These are phyloP conservation scores for Globisporangium spinosum DNA, from an alignment of 352 stramenopile species.

Conservation along the genomic window DNA sequence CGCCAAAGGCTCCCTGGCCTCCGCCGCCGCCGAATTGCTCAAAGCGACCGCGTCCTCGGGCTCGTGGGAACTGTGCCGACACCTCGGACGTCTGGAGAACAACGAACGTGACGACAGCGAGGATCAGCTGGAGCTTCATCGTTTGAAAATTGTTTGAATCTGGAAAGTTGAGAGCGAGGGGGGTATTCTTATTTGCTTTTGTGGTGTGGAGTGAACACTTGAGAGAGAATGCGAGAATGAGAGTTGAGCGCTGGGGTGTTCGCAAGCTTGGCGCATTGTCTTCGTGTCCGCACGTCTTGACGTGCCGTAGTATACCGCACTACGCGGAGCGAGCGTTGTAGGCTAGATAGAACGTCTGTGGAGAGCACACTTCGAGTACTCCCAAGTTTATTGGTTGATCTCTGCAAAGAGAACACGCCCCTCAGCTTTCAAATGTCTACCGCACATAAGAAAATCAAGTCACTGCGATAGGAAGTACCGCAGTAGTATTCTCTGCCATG, in stretches of 20 bases:
- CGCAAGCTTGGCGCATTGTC: background rate
- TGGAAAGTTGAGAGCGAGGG: no score
- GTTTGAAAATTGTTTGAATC: background rate
- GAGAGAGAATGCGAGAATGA: background rate
- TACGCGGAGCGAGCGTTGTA: no score
- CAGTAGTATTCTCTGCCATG: no score
- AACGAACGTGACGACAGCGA: background rate
- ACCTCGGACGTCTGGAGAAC: background rate
- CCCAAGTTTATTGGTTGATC: no score
- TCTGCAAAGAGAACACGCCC: no score
- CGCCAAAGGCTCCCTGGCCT: no score
- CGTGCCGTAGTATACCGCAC: background rate
- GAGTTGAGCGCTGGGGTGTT: background rate
- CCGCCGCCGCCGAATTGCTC: background rate
- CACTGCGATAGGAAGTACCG: no score
- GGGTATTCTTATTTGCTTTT: background rate
- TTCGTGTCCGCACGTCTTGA: background rate
- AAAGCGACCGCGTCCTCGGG: background rate
- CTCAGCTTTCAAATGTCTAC: no score
- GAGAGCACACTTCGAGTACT: no score
- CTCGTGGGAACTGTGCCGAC: background rate
- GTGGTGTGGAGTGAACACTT: background rate
- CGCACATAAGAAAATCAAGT: no score
- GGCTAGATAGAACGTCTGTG: no score
- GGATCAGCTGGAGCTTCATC: slow-evolving; percentile 3